Base-by-base conservation (phyloP, 768 basidiomycete genomes). In the Amanita inopinata region DNA sequence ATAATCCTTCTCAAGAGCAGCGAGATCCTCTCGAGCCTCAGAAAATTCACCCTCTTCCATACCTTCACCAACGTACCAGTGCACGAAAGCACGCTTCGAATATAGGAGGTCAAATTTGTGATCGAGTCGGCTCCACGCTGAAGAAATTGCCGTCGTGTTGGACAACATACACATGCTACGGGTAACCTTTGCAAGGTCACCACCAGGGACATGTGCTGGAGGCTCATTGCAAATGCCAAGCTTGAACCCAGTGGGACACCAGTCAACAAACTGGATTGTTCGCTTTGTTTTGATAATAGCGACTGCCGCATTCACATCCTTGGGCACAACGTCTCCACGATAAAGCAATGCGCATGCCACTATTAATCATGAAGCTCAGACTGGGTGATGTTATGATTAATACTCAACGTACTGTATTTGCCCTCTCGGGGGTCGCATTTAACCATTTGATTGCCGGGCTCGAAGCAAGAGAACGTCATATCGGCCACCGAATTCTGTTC, bases 41-140 rank as follows among this genome's bases (percentile, higher is more conserved):
- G 90, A 93, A 70, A 98, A 97, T 69, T 99, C 94, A 61, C 94
- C 94, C 76, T 98, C 94, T 62, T 97, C 94, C 94, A 98, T 97
- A 72, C 94, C 94, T 69, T 98, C 93, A 59, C 93, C 93, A 49
- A 96, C 93, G 57, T 93, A 94, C 91, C 90, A 86, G 61, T 87
- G 83, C 19, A 86, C 83, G 50, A 89, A 89, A 38, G 88, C 88
- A 63, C 87, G 87, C 63, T 89, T 96, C 46, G 92, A 93, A 73
- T 94, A 98, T 65, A 98, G 80, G 54, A 98, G 78, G 61, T 98
- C 94, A 64, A 98, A 98, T 66, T 98, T 98, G 73, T 94, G 83
- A 66, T 98, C 43, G 32, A 65, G 77, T 54, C 92, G 86, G 53
- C 77, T 79, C 94, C 94, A 98, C 3, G 94, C 94, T 46, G 82